Conservation (phyloP, 768 basidiomycete genomes). For the Paxillus involutus region DNA sequence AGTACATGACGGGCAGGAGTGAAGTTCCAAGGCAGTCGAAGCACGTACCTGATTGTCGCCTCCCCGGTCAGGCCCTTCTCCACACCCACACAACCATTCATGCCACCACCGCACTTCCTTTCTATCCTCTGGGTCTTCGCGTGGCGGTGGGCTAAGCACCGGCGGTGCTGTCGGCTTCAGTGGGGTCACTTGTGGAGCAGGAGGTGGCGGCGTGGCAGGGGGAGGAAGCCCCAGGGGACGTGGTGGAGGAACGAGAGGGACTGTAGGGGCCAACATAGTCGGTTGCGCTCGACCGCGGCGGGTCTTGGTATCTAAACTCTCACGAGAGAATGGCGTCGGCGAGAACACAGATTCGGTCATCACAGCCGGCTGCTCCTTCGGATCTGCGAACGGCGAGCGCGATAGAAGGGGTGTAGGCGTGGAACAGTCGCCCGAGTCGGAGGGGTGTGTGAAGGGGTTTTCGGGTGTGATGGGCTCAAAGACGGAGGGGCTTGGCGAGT, state of each 20-base stretch:
- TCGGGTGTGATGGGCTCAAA: constrained; percentile 21
- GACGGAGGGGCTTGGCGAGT: constrained; percentile 23
- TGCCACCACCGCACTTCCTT: constrained; percentile 73
- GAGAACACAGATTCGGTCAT: constrained; percentile 9
- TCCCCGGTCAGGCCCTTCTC: constrained; percentile 71
- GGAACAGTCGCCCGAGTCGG: constrained; percentile 10
- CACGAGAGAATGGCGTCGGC: background rate
- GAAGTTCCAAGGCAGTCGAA: background rate
- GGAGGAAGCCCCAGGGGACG: constrained; percentile 61
- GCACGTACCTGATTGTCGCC: constrained; percentile 66
- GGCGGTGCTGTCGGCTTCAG: constrained; percentile 37
- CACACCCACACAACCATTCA: constrained; percentile 82
- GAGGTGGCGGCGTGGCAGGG: constrained; percentile 58
- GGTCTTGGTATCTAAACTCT: background rate
- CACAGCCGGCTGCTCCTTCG: constrained; percentile 21
- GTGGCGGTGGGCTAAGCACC: constrained; percentile 25
- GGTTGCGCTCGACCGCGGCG: constrained; percentile 3
- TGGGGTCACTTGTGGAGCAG: constrained; percentile 35
- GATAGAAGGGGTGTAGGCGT: constrained; percentile 9
- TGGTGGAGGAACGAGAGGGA: constrained; percentile 41
- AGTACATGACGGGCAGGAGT: background rate
- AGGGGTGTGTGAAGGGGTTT: constrained; percentile 47
- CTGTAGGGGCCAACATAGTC: constrained; percentile 22
- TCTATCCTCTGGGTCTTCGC: constrained; percentile 22
- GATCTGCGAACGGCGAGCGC: constrained; percentile 38